These are phyloP conservation scores for Vitis riparia DNA, from an alignment of 164 flowering plant genomes.

Conservation along the genomic window DNA sequence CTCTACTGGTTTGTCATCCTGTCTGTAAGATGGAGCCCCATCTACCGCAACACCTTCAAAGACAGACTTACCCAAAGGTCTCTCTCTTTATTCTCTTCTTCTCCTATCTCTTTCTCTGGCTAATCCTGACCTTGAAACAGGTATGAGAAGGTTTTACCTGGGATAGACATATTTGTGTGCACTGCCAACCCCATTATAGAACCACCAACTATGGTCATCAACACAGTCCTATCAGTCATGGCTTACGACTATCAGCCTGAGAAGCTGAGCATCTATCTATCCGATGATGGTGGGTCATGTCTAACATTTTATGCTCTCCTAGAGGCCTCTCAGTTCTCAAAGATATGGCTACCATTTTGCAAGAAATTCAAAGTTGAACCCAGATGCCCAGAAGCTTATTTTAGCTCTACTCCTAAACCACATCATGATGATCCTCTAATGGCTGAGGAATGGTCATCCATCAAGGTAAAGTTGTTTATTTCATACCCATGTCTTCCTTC, in stretches of 20 bases:
- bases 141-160: conserved; percentile 27
- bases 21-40: conserved; percentile 31
- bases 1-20: conserved; percentile 36
- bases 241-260: conserved; percentile 43
- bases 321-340: conserved; percentile 41
- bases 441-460: conserved; percentile 7
- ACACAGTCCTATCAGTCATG: conserved; percentile 44
- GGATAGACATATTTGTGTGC: conserved; percentile 44
- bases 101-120: too few relatives aligned
- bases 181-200: conserved; percentile 47
- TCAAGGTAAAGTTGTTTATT: conserved; percentile 7
- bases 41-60: conserved; percentile 33
- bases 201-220: conserved; percentile 42
- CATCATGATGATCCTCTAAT: background rate
- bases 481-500: too few relatives aligned
- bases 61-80: conserved; percentile 30
- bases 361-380: conserved; percentile 32
- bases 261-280: conserved; percentile 42
- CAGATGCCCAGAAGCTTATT: conserved; percentile 42
- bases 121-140: background rate
- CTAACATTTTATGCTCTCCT: conserved; percentile 44
- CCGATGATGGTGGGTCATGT: conserved; percentile 47
- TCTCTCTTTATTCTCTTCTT: background rate
- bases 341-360: conserved; percentile 52
- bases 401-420: conserved; percentile 5